These are phyloP conservation scores for Scalesia atractyloides DNA, from an alignment of 129 eudicot genomes.

Conservation along the genomic window DNA sequence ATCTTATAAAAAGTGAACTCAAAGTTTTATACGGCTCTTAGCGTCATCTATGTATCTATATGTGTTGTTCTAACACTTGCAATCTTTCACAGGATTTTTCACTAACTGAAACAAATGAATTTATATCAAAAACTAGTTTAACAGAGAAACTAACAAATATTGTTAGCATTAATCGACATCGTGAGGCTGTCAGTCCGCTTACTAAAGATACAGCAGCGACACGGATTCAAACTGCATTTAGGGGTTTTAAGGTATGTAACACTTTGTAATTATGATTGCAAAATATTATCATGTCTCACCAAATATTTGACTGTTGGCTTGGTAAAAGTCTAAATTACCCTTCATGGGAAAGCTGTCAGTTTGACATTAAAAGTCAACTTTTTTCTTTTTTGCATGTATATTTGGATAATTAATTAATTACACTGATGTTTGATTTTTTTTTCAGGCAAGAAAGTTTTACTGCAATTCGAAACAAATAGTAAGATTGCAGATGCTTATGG, in stretches of 20 bases:
- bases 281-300: background rate
- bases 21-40: background rate
- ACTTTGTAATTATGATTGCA: background rate
- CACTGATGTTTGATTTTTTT: conserved; percentile 1
- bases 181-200: conserved; percentile 18
- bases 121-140: conserved; percentile 11
- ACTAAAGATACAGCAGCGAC: conserved; percentile 59
- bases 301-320: background rate
- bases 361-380: background rate
- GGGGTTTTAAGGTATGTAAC: conserved; percentile 48
- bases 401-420: background rate
- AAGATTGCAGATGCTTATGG: conserved; percentile 55
- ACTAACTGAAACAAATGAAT: conserved; percentile 38
- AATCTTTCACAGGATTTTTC: conserved; percentile 47
- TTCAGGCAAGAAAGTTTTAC: conserved; percentile 69
- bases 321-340: background rate
- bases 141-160: conserved; percentile 25
- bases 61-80: background rate
- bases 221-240: conserved; percentile 71
- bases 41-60: too few species aligned
- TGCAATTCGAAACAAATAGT: conserved; percentile 45
- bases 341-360: background rate
- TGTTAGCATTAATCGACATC: conserved; percentile 21
- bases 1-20: background rate
- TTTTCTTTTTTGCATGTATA: background rate